Conservation (phyloP, 257 asterid genomes). For the Lithospermum erythrorhizon region DNA sequence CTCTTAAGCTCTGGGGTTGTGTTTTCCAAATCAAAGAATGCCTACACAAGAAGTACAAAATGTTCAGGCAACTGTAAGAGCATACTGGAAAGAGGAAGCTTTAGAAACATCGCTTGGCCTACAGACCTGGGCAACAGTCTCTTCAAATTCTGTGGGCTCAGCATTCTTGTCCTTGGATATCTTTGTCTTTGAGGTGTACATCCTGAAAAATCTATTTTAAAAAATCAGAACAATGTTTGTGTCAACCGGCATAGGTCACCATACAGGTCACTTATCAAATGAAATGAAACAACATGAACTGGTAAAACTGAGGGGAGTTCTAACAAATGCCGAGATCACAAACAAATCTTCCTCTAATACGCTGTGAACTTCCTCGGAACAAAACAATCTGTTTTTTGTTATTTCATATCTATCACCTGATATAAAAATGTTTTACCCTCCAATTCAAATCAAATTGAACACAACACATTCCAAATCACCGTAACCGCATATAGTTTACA, state of each 20-base stretch:
- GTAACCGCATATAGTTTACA: background rate
- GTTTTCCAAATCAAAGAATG: conserved; percentile 73
- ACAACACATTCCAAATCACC: background rate
- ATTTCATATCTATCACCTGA: too few species aligned
- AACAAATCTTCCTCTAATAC: background rate
- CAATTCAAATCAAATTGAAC: background rate
- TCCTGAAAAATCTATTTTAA: conserved; percentile 33
- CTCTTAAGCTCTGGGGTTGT: conserved; percentile 79
- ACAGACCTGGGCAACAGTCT: conserved; percentile 70
- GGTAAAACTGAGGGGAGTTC: too few species aligned
- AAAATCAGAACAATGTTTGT: background rate
- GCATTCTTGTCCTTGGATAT: conserved; percentile 70
- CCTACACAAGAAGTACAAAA: conserved; percentile 24
- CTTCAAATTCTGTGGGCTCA: conserved; percentile 83
- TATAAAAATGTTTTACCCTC: too few species aligned
- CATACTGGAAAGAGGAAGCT: background rate
- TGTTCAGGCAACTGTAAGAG: background rate
- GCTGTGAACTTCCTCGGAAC: too few species aligned
- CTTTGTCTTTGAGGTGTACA: conserved; percentile 63
- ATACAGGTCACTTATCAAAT: background rate
- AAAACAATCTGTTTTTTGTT: too few species aligned
- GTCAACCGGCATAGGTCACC: background rate
- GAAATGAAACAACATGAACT: too few species aligned
- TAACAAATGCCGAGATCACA: too few species aligned
- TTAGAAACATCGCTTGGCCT: background rate